A percentile compares a stretch with the other conserved stretches of the same genome.
Conservation (phyloP, 306 rosid species). For the Sophora flavescens region DNA sequence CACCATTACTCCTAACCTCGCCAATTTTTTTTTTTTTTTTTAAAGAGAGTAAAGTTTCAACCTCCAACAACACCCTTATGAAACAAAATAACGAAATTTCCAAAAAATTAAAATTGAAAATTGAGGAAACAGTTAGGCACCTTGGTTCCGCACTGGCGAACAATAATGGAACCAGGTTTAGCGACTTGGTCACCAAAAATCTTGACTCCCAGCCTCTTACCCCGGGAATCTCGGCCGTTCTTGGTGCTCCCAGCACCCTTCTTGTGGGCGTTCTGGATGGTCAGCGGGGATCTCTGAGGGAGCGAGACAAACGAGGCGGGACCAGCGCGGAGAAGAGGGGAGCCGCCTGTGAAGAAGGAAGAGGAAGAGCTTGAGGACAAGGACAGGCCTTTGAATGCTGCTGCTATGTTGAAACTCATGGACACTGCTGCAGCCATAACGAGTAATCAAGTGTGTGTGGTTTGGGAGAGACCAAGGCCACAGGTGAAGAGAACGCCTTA, state of each 20-base stretch:
- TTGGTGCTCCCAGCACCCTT: constrained; percentile 99
- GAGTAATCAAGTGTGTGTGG: not conserved
- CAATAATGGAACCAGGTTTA: constrained; percentile 88
- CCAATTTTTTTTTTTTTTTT: too few relatives aligned
- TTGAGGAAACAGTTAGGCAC: constrained; percentile 43
- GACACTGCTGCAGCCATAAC: constrained; percentile 58
- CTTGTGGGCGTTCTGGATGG: constrained; percentile 89
- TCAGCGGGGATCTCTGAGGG: constrained; percentile 53
- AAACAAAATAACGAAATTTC: too few relatives aligned
- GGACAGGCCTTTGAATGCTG: constrained; percentile 81
- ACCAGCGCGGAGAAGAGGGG: constrained; percentile 41
- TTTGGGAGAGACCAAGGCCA: not conserved
- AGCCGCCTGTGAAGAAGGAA: constrained; percentile 63
- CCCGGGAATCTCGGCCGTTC: constrained; percentile 90
- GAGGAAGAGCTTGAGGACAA: constrained; percentile 63
- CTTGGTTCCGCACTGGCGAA: constrained; percentile 97
- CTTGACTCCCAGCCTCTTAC: constrained; percentile 91
- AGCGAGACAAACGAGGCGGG: constrained; percentile 50
- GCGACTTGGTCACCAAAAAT: constrained; percentile 90
- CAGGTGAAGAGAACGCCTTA: not conserved
- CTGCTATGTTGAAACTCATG: constrained; percentile 70
- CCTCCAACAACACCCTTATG: not conserved
- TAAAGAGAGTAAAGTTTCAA: too few relatives aligned
- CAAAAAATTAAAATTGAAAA: not conserved
- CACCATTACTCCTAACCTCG: not conserved